Evolutionary conservation across 768 basidiomycete species (phyloP), one percentile per base, ranked within the genome.

Genomic region (Paxillus involutus): DNA sequence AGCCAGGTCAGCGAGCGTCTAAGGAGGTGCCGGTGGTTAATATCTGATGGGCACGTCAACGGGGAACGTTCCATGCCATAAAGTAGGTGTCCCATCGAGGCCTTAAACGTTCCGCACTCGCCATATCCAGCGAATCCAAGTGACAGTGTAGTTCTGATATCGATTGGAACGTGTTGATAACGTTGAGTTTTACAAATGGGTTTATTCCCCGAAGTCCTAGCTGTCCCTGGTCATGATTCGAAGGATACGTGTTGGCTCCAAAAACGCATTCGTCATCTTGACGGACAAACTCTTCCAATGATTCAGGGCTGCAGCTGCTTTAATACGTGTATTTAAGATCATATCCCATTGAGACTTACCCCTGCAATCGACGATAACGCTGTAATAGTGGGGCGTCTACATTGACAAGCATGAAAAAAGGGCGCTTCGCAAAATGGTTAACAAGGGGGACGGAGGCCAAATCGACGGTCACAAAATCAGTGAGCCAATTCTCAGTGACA

Each of bases 51-150:
- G 4, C 43, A 17, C 6, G 9, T 21, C 16, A 9, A 43, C 12
- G 12, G 10, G 26, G 44, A 55, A 47, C 33, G 42, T 43, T 24
- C 52, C 79, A 55, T 55, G 89, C 93, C 96, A 98, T 98, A 70
- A 98, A 98, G 71, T 98, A 98, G 0, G 86, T 84, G 67, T 98
- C 96, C 96, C 96, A 98, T 14, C 81, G 80, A 3, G 96, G 96
- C 44, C 96, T 78, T 29, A 97, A 71, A 51, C 91, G 83, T 61
- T 90, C 85, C 2, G 80, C 72, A 64, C 94, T 80, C 33, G 85
- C 64, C 7, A 98, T 69, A 65, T 95, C 76, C 39, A 96, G 60
- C 2, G 73, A 65, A 55, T 89, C 85, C 10, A 98, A 73, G 63
- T 95, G 76, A 12, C 64, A 58, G 61, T 86, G 73, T 0, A 98